Conservation (phyloP, 2,329 filamentous ascomycete genomes). For the Plectosphaerella sp. region DNA sequence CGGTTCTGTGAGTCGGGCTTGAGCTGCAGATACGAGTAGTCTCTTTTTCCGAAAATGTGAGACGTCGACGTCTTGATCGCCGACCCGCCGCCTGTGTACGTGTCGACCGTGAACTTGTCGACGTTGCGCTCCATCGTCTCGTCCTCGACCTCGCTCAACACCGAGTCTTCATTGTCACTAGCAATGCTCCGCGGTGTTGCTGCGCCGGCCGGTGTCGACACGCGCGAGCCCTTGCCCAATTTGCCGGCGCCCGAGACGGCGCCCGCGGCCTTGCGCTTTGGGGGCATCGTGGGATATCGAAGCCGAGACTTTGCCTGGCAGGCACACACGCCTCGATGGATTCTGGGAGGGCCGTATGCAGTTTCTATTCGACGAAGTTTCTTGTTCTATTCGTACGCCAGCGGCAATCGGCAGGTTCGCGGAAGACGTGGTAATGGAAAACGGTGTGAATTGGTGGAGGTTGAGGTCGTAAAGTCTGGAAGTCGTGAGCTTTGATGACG, state of each 20-base stretch:
- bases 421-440: too few relatives aligned
- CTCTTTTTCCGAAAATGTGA: slow-evolving; percentile 46
- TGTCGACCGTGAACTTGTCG: slow-evolving; percentile 53
- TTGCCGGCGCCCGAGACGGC: slow-evolving; percentile 46
- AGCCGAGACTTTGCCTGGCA: background rate
- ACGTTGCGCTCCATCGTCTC: slow-evolving; percentile 54
- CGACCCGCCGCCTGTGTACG: slow-evolving; percentile 25
- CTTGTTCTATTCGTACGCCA: too few relatives aligned
- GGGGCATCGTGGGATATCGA: slow-evolving; percentile 48
- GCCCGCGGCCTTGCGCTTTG: slow-evolving; percentile 63
- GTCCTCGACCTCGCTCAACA: slow-evolving; percentile 37
- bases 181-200: slow-evolving; percentile 55
- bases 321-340: too few relatives aligned
- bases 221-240: slow-evolving; percentile 49
- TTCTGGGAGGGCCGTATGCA: too few relatives aligned
- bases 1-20: slow-evolving; percentile 88
- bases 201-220: slow-evolving; percentile 54
- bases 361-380: too few relatives aligned
- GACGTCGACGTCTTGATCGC: slow-evolving; percentile 27
- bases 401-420: too few relatives aligned
- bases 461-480: too few relatives aligned
- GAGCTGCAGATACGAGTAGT: slow-evolving; percentile 77
- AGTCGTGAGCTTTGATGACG: background rate
- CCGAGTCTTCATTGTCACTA: slow-evolving; percentile 45
- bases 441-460: too few relatives aligned